Base-by-base conservation (phyloP, 495 filamentous ascomycete species). In the Annulohypoxylon bovei region DNA sequence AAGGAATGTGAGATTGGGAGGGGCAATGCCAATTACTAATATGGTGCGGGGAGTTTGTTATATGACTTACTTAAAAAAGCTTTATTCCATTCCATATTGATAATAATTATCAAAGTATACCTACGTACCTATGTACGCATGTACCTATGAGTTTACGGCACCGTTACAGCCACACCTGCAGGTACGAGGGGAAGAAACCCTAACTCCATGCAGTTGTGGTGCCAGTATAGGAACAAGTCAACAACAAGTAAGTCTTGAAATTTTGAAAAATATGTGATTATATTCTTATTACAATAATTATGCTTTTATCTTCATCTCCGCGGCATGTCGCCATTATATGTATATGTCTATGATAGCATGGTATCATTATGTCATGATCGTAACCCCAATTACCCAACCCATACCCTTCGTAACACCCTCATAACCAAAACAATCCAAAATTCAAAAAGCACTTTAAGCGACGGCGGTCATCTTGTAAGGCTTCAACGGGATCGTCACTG, bases 391-490 rank as follows among this genome's bases (percentile, higher is more conserved):
- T 7, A 27, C 55, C 18, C 32, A 58, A 14, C 27, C 50, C 6
- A 30, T 30, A 33, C 37, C 8, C 58, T 6, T 56, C 12, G 12
- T 32, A 18, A 18, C 27, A 57, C 23, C 59, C 22, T 37, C 28
- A 28, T 59, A 9, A 23, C 25, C 47, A 16, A 54, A 62, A 39
- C 35, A 23, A 7, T 16, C 9, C n/a, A 37, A 56, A 50, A n/a
- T 9, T 32, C 6, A n/a, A 30, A 40, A 40, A 30, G 30, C 35
- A 40, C 58, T 20, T 76, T 66, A 83, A 16, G 80, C 77, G 30
- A 83, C 62, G 25, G 78, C 80, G 1, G 61, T 73, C 62, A 82
- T 72, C 66, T 78, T 56, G 23, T 73, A 65, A 5, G 81, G 77
- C 50, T 62, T 65, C 0, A 83, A 44, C 6, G 28, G 65, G 4